Evolutionary conservation across 768 basidiomycete genomes (phyloP).

Genomic region (Russula earlei): DNA sequence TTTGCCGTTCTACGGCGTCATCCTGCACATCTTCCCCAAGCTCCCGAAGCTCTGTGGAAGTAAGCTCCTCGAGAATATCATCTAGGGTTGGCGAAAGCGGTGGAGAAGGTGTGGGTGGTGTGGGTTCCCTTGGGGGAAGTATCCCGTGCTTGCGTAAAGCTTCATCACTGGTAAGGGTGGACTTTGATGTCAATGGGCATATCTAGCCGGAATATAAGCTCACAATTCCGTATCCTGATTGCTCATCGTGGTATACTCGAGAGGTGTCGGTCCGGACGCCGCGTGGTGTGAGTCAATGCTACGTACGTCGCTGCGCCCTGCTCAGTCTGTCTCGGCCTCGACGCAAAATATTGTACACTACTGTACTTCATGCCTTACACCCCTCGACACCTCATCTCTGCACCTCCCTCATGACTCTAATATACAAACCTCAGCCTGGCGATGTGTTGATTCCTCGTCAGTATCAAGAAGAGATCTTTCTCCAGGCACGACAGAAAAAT

Average conservation of each 20-base stretch:
- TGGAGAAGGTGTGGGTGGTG: constrained; percentile 72
- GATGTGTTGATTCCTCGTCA: constrained; percentile 32
- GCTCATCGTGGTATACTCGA: constrained; percentile 35
- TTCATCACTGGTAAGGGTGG: constrained; percentile 61
- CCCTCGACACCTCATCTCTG: neutral
- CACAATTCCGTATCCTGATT: constrained; percentile 97
- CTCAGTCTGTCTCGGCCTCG: too few relatives aligned
- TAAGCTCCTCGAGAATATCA: constrained; percentile 56
- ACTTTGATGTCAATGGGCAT: constrained; percentile 2
- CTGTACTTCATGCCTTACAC: neutral
- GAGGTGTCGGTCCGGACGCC: neutral
- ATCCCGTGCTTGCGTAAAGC: constrained; percentile 89
- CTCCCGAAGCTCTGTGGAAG: constrained; percentile 52
- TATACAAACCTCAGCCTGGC: neutral
- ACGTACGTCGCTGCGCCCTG: neutral
- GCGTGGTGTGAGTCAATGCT: neutral
- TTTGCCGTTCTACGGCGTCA: constrained; percentile 66
- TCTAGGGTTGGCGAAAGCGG: constrained; percentile 67
- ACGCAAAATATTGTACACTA: too few relatives aligned
- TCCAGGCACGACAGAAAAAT: constrained; percentile 40
- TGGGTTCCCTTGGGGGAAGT: constrained; percentile 60
- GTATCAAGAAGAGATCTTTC: constrained; percentile 49
- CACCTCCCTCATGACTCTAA: neutral
- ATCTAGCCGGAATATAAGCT: constrained; percentile 24
- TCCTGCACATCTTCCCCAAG: constrained; percentile 65